Base-by-base conservation (phyloP, 768 basidiomycete genomes). In the Mycena vitilis region DNA sequence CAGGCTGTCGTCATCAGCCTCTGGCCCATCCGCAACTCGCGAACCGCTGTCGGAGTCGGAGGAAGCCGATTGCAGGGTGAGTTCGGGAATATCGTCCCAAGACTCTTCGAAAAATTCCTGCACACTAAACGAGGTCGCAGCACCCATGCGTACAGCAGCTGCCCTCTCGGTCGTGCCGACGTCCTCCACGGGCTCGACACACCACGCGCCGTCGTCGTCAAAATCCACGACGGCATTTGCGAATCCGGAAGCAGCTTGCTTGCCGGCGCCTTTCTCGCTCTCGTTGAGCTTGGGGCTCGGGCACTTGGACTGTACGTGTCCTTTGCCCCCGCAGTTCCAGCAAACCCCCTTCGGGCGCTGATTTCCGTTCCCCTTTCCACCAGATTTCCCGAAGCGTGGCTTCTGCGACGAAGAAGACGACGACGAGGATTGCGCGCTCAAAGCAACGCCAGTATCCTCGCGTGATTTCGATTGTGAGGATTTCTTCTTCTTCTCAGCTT, bases 321-420 rank as follows among this genome's bases (percentile, higher is more conserved):
- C 77, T 23, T 73, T 70, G 52, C 73, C 64, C 1, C 75, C 73
- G 61, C 79, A 81, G n/a, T 74, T 78, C 73, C 74, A 79, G 64
- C 79, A 80, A 4, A 61, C 59, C 16, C 64, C 60, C 58, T 55
- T 45, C 13, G 44, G 44, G 2, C 52, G 51, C 52, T 36, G 62
- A 45, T 63, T 42, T 7, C 40, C 53, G 20, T 63, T 55, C 7
- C 51, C 62, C 20, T 55, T 55, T 36, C 53, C 53, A 44, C 6
- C 2, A 16, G 60, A 51, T 22, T 52, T 53, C 15, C 49, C n/a
- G 38, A 18, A 58, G 30, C 23, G 10, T 5, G n/a, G 58, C 44
- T 47, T 47, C 0, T 59, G 58, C 25, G 57, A 59, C 8, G 34
- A 23, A 55, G 61, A 62, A 62, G 51, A 54, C 23, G 59, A 59